Conservation (phyloP, 768 basidiomycete species). For the Cubamyces sp. region DNA sequence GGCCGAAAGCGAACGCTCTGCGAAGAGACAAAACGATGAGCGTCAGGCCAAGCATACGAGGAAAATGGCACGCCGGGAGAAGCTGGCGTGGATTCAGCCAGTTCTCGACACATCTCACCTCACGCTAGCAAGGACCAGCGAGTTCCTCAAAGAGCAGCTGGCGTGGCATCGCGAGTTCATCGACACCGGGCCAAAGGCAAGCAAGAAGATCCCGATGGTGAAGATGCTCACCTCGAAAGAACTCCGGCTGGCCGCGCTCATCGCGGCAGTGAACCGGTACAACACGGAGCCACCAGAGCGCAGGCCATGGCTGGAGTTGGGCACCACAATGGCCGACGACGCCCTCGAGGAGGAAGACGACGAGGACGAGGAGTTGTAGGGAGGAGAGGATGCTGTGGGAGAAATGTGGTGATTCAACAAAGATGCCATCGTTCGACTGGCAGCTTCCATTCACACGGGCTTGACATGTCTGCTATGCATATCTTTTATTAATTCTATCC, state of each 20-base stretch:
- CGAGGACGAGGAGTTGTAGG: no score
- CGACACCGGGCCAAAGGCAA: neutral
- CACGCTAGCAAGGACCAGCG: neutral
- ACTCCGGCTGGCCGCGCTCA: neutral
- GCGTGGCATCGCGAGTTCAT: conserved; percentile 1
- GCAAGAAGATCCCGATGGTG: conserved; percentile 1
- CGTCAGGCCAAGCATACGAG: neutral
- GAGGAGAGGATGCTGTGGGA: no score
- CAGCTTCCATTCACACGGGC: no score
- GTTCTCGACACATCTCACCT: neutral
- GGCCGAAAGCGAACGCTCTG: neutral
- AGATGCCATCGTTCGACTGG: no score
- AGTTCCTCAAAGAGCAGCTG: neutral
- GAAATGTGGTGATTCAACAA: no score
- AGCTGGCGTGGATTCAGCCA: neutral
- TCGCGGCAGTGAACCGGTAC: no score
- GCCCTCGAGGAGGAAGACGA: no score
- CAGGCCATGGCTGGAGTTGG: no score
- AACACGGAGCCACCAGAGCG: no score
- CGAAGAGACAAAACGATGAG: neutral
- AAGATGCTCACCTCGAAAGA: neutral
- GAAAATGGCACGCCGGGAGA: neutral
- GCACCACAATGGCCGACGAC: no score
- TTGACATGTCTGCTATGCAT: no score
- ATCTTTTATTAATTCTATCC: no score